These are phyloP conservation scores for Puccinellia tenuiflora DNA, from an alignment of 176 grass and related monocot genomes.

Conservation along the genomic window DNA sequence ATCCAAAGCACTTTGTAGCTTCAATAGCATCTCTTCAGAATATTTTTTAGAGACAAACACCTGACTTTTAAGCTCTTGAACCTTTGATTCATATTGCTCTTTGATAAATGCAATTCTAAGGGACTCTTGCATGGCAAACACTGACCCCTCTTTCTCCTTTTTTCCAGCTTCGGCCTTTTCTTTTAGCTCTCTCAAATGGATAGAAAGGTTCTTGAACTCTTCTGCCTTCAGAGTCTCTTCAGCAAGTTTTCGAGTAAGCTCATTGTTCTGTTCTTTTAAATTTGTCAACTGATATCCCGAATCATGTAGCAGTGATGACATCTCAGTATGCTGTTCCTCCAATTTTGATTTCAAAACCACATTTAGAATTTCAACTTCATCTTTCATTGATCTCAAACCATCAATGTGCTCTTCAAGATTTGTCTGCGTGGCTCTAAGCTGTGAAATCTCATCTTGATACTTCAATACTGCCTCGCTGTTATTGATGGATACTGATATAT, in stretches of 20 bases:
- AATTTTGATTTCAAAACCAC: conserved; percentile 73
- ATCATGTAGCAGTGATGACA: conserved; percentile 52
- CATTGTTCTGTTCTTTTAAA: conserved; percentile 73
- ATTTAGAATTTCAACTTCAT: conserved; percentile 72
- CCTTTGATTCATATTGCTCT: conserved; percentile 94
- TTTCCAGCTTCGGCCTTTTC: conserved; percentile 82
- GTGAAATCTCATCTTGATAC: conserved; percentile 62
- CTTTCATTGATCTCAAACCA: conserved; percentile 43
- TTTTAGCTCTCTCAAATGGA: conserved; percentile 82
- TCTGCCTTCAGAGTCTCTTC: conserved; percentile 88
- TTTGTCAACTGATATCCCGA: conserved; percentile 41
- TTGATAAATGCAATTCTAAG: conserved; percentile 98
- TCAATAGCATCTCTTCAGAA: conserved; percentile 97
- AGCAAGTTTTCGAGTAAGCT: conserved; percentile 64
- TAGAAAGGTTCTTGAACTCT: conserved; percentile 85
- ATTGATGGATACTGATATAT: conserved; percentile 20
- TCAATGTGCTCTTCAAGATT: conserved; percentile 61
- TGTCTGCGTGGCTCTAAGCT: conserved; percentile 37
- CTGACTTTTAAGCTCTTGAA: conserved; percentile 91
- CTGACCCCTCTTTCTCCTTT: conserved; percentile 68
- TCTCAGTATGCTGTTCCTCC: conserved; percentile 55
- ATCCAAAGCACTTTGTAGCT: conserved; percentile 89
- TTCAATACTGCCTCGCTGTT: conserved; percentile 25
- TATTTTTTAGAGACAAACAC: conserved; percentile 74
- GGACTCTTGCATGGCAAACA: conserved; percentile 73